phyloP scores from a whole-genome alignment of 2,329 filamentous ascomycete species.

The Pseudogymnoascus verrucosus region DNA sequence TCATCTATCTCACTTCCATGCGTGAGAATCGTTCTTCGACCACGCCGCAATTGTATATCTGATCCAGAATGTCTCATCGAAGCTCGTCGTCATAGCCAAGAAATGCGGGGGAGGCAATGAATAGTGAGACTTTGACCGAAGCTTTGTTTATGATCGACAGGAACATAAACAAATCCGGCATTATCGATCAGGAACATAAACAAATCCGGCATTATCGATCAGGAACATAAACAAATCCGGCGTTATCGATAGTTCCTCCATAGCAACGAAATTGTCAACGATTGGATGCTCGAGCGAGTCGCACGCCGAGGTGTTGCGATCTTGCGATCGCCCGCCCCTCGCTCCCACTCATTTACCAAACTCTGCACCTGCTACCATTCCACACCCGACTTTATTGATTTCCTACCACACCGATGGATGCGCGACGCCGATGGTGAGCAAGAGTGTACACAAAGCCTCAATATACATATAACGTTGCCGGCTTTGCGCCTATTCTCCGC shows the following conservation, averaged over 20 bases:
- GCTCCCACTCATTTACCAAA: neutral
- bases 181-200: neutral
- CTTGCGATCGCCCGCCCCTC: neutral
- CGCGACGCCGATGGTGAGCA: neutral
- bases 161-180: conserved; percentile 3
- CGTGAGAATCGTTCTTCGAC: neutral
- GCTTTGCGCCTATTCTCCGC: neutral
- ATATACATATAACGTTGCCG: neutral
- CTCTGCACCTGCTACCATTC: neutral
- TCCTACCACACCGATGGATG: neutral
- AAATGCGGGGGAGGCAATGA: neutral
- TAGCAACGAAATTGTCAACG: neutral
- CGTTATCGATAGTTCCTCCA: neutral
- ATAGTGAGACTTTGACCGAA: neutral
- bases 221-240: conserved; percentile 4
- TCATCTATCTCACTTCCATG: conserved; percentile 1
- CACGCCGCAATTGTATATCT: neutral
- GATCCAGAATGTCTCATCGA: neutral
- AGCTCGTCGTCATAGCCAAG: conserved; percentile 2
- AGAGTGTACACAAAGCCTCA: neutral
- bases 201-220: neutral
- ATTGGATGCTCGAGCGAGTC: neutral
- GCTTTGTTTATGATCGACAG: neutral
- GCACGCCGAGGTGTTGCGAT: neutral
- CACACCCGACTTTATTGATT: neutral